phyloP scores from a whole-genome alignment of 2,329 filamentous ascomycete species.

The Didymella sp. region DNA sequence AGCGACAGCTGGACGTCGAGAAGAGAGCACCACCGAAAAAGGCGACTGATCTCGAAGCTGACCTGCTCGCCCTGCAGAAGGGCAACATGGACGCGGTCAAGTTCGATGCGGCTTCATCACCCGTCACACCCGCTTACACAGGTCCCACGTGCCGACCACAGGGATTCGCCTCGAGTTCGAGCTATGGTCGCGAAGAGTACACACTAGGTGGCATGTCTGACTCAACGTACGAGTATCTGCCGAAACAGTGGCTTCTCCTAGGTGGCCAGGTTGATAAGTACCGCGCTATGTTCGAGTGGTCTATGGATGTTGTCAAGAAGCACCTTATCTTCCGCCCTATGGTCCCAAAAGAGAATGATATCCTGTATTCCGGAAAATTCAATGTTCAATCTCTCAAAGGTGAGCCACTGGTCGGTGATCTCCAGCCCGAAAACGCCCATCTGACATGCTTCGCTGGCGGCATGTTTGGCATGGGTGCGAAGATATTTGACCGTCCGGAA shows the following conservation, averaged over 20 bases:
- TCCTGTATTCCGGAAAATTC: constrained; percentile 51
- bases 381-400: constrained; percentile 42
- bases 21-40: constrained; percentile 18
- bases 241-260: constrained; percentile 57
- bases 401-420: constrained; percentile 32
- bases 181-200: constrained; percentile 54
- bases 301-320: constrained; percentile 53
- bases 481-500: constrained; percentile 62
- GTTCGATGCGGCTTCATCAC: constrained; percentile 5
- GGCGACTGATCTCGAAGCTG: constrained; percentile 10
- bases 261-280: constrained; percentile 58
- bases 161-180: constrained; percentile 60
- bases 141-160: constrained; percentile 54
- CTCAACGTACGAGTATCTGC: constrained; percentile 54
- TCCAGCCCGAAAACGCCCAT: constrained; percentile 61
- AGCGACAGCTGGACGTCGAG: constrained; percentile 38
- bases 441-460: constrained; percentile 75
- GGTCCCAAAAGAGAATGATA: constrained; percentile 54
- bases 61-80: constrained; percentile 15
- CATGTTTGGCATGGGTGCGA: constrained; percentile 71
- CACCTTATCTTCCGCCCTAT: constrained; percentile 61
- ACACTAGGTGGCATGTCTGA: constrained; percentile 52
- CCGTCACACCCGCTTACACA: constrained; percentile 19
- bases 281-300: constrained; percentile 63
- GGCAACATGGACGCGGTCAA: constrained; percentile 2